A percentile compares a stretch with the other conserved stretches of the same genome.
Evolutionary conservation across 2,329 filamentous ascomycete species (phyloP).

Genomic region (Arthrobotrys sphaeroides): DNA sequence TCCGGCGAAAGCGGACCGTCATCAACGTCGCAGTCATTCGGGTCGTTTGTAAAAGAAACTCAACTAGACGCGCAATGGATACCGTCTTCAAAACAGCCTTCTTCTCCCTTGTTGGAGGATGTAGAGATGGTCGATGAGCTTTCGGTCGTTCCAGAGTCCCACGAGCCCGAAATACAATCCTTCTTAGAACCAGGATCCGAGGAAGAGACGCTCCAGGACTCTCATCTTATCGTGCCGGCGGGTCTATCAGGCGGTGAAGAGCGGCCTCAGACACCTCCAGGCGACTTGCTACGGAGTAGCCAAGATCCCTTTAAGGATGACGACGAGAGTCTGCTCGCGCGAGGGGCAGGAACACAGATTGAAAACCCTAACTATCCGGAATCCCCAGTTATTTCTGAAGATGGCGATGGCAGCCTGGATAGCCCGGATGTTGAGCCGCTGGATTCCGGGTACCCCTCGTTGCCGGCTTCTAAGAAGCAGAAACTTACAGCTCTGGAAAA

Average conservation of each 20-base stretch:
- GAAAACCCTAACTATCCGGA: slow-evolving; percentile 4
- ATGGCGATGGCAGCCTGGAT: neutral
- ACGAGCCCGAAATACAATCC: neutral
- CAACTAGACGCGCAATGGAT: slow-evolving; percentile 7
- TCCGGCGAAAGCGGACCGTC: slow-evolving; percentile 24
- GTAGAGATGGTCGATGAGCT: neutral
- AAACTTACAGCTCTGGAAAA: slow-evolving; percentile 87
- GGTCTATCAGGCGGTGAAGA: slow-evolving; percentile 16
- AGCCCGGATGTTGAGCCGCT: neutral
- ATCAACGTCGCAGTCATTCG: slow-evolving; percentile 25
- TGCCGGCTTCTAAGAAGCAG: slow-evolving; percentile 59
- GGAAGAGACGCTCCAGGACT: slow-evolving; percentile 44
- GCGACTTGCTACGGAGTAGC: slow-evolving; percentile 34
- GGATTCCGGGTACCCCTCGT: slow-evolving; percentile 15
- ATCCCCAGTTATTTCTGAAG: slow-evolving; percentile 13
- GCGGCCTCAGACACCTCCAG: slow-evolving; percentile 5
- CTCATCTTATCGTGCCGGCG: slow-evolving; percentile 25
- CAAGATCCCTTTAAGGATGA: slow-evolving; percentile 51
- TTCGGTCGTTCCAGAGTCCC: neutral
- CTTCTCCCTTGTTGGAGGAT: slow-evolving; percentile 32
- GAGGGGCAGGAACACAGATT: slow-evolving; percentile 29
- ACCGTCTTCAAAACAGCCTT: neutral
- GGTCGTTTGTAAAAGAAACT: slow-evolving; percentile 13
- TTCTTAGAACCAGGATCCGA: slow-evolving; percentile 7
- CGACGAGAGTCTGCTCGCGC: slow-evolving; percentile 34